Evolutionary conservation across 2,329 filamentous ascomycete genomes (phyloP).

Genomic region (Sporothrix brunneoviolacea): DNA sequence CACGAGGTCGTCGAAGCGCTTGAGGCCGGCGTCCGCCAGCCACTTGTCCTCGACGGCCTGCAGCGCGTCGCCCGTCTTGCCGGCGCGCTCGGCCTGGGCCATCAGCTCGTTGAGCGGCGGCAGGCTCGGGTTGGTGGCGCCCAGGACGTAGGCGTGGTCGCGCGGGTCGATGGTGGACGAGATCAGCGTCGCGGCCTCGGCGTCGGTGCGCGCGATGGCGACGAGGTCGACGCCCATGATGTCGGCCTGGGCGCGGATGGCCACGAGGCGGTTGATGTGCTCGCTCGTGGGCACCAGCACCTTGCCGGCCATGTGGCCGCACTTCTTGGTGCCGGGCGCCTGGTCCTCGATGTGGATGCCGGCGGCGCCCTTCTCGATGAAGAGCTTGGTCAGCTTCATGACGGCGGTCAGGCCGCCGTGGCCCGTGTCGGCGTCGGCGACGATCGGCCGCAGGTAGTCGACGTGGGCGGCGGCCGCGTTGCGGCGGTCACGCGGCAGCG

Average conservation of each 20-base stretch:
- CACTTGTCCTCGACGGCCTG: conserved; percentile 80
- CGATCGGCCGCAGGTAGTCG: conserved; percentile 90
- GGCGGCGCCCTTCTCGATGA: conserved; percentile 92
- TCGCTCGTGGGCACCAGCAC: conserved; percentile 90
- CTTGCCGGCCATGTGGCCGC: conserved; percentile 92
- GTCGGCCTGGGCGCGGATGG: conserved; percentile 95
- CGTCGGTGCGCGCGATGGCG: conserved; percentile 90
- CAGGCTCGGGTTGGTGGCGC: conserved; percentile 34
- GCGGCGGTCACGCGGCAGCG: conserved; percentile 65
- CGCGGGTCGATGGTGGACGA: conserved; percentile 87
- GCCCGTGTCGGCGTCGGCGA: conserved; percentile 93
- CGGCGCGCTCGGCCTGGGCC: conserved; percentile 78
- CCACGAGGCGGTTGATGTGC: conserved; percentile 91
- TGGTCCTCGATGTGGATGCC: conserved; percentile 98
- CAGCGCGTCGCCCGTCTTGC: conserved; percentile 72
- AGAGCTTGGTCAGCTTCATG: conserved; percentile 92
- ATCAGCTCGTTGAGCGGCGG: conserved; percentile 61
- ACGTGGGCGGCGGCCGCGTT: conserved; percentile 57
- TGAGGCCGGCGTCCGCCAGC: conserved; percentile 77
- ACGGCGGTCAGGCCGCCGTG: conserved; percentile 91
- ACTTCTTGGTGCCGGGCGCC: conserved; percentile 96
- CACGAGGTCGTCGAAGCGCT: conserved; percentile 90
- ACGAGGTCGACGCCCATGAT: conserved; percentile 95
- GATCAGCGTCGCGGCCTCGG: conserved; percentile 84
- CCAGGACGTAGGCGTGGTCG: conserved; percentile 89